phyloP scores from a whole-genome alignment of 805 yeast species.

The Sungouiella thailandica region DNA sequence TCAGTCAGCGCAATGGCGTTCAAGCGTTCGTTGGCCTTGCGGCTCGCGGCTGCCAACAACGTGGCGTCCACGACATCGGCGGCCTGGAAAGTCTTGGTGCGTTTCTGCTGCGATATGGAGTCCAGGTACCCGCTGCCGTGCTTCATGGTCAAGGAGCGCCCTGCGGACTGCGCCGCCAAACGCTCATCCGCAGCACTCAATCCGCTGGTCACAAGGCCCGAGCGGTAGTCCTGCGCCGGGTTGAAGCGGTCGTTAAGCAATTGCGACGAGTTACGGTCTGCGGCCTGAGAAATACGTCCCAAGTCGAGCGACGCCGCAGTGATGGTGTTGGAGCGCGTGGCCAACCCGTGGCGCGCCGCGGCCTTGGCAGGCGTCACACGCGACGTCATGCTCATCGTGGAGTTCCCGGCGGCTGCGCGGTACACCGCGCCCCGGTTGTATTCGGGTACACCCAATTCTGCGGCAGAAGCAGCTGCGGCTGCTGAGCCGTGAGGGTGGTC shows the following conservation, averaged over 20 bases:
- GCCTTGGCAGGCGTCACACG: conserved; percentile 41
- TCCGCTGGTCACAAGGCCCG: conserved; percentile 26
- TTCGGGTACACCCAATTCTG: conserved; percentile 33
- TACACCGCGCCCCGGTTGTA: conserved; percentile 27
- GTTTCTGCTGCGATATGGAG: conserved; percentile 21
- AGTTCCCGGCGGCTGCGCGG: conserved; percentile 32
- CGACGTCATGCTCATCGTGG: conserved; percentile 40
- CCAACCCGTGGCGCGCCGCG: conserved; percentile 31
- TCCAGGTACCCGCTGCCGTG: conserved; percentile 26
- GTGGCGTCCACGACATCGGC: conserved; percentile 42
- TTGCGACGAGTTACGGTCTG: conserved; percentile 35
- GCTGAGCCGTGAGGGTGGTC: conserved; percentile 10
- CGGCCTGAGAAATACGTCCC: conserved; percentile 29
- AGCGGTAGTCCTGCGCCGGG: conserved; percentile 37
- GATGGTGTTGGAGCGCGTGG: conserved; percentile 20
- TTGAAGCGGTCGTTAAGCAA: conserved; percentile 38
- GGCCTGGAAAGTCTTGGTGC: conserved; percentile 34
- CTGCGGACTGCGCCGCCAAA: conserved; percentile 54
- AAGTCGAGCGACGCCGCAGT: conserved; percentile 24
- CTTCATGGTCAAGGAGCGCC: conserved; percentile 50
- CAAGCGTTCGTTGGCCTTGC: conserved; percentile 41
- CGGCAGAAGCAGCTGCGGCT: conserved; percentile 3
- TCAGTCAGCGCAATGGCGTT: conserved; percentile 22
- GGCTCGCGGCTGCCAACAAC: conserved; percentile 44
- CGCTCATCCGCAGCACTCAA: conserved; percentile 37